Percentiles rank a stretch among this genome's conserved stretches.
These are phyloP conservation scores for Pinus tabuliformis DNA, from an alignment of 75 land plant genomes.

Conservation along the genomic window DNA sequence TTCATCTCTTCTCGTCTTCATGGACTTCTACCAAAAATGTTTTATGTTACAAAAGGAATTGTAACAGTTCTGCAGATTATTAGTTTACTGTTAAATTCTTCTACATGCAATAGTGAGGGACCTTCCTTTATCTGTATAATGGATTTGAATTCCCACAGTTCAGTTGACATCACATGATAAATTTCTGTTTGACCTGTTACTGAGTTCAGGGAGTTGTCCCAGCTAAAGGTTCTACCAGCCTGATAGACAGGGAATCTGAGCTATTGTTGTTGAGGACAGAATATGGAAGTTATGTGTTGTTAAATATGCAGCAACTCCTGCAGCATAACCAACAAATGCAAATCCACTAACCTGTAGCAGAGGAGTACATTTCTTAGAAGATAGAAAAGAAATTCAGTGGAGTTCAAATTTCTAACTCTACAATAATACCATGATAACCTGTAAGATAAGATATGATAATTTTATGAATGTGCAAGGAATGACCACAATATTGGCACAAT, in stretches of 20 bases:
- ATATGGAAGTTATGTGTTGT: conserved; percentile 54
- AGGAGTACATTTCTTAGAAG: neutral
- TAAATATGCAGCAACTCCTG: conserved; percentile 82
- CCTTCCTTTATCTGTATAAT: neutral
- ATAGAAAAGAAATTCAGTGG: neutral
- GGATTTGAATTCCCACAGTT: neutral
- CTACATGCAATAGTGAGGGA: neutral
- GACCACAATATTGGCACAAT: too few species aligned
- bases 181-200: neutral
- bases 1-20: neutral
- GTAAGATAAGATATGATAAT: neutral
- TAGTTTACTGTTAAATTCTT: neutral
- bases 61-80: neutral
- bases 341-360: conserved; percentile 88
- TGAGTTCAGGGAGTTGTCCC: neutral
- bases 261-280: conserved; percentile 43
- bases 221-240: conserved; percentile 23
- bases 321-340: conserved; percentile 93
- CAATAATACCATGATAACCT: neutral
- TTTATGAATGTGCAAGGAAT: neutral
- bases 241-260: conserved; percentile 60
- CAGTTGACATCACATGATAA: neutral
- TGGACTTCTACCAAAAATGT: neutral
- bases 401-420: neutral
- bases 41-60: neutral